These are phyloP conservation scores for Syncephalastrum sp. DNA, from an alignment of 371 early-diverging fungal species.

Conservation along the genomic window DNA sequence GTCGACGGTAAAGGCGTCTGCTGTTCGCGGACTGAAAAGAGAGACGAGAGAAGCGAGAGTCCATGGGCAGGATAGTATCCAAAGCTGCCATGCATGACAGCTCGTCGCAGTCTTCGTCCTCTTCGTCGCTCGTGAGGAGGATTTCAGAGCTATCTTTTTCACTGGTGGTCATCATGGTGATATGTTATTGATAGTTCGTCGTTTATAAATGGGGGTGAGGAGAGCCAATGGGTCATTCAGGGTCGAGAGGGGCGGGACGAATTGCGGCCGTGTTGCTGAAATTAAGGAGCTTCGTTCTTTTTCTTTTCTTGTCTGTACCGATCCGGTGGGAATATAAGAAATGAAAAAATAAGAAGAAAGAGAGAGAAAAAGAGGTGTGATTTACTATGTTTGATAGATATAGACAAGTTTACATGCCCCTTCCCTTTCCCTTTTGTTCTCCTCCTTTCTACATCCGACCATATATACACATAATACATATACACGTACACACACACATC, in stretches of 20 bases:
- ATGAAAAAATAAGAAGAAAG: slow-evolving; percentile 1
- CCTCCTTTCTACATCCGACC: slow-evolving; percentile 1
- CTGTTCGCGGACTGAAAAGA: slow-evolving; percentile 4
- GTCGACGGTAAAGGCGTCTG: slow-evolving; percentile 7
- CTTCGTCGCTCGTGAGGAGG: neutral
- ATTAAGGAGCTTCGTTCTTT: no score
- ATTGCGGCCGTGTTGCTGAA: no score
- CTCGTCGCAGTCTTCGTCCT: neutral
- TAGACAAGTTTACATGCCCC: no score
- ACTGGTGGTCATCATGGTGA: no score
- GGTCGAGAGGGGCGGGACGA: no score
- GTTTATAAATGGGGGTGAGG: no score
- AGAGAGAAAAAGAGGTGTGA: slow-evolving; percentile 3
- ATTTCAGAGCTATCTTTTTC: no score
- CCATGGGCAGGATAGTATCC: slow-evolving; percentile 5
- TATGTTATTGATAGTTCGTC: no score
- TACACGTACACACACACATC: neutral
- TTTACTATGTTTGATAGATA: no score
- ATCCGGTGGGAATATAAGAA: no score
- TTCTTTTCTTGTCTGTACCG: no score
- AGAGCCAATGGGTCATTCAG: no score
- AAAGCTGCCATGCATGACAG: neutral
- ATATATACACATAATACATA: neutral
- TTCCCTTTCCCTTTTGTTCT: neutral
- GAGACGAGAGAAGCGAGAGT: slow-evolving; percentile 13